These are phyloP conservation scores for Colletotrichum horii DNA, from an alignment of 2,329 filamentous ascomycete genomes.

Conservation along the genomic window DNA sequence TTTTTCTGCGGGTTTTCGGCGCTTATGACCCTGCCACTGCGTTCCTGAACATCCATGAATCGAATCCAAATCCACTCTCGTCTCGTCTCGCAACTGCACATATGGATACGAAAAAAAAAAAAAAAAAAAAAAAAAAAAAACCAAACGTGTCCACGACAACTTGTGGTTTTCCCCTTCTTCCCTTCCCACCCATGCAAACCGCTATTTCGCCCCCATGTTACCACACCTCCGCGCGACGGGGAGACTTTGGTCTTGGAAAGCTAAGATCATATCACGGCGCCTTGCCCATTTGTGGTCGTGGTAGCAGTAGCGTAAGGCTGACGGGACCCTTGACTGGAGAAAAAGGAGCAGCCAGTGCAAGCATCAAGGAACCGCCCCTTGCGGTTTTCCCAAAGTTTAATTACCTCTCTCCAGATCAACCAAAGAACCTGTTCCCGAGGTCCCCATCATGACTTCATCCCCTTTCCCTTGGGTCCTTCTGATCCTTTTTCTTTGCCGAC, in stretches of 20 bases:
- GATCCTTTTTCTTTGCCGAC: background rate
- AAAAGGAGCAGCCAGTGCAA: background rate
- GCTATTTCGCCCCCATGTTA: constrained; percentile 6
- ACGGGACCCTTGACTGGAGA: background rate
- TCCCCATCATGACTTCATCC: constrained; percentile 1
- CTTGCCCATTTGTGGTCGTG: background rate
- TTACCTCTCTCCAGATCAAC: background rate
- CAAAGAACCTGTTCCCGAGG: background rate
- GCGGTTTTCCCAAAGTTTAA: background rate
- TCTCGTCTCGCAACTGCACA: background rate
- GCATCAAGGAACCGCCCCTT: background rate
- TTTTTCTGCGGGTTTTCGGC: background rate
- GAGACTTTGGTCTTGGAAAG: background rate
- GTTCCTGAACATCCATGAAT: background rate
- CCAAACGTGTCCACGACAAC: background rate
- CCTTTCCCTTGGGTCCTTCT: background rate
- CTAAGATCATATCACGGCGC: constrained; percentile 7
- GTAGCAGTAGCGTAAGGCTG: constrained; percentile 18
- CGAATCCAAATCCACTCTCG: background rate
- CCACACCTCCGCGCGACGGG: constrained; percentile 3
- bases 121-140: background rate
- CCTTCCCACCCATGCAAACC: background rate
- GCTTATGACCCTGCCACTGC: background rate
- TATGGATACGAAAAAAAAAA: background rate
- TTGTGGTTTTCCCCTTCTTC: background rate